Conservation (phyloP, 352 stramenopile genomes). For the Globisporangium camurandrum region DNA sequence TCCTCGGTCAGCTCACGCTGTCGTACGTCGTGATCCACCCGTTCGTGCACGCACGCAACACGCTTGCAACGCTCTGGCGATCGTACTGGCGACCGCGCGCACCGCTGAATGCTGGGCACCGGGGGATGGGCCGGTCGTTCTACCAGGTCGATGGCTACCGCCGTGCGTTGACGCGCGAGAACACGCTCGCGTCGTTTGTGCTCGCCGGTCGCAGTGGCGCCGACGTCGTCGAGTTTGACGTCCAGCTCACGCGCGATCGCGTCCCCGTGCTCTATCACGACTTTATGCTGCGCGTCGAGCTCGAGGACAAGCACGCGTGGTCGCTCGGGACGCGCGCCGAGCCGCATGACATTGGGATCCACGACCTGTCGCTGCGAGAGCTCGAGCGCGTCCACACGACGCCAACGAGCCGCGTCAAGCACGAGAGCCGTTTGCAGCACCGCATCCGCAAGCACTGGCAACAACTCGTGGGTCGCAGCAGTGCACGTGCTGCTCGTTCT, state of each 20-base stretch:
- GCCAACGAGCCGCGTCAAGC: slow-evolving; percentile 28
- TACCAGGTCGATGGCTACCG: slow-evolving; percentile 55
- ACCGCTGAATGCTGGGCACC: slow-evolving; percentile 56
- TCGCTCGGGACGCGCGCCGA: slow-evolving; percentile 40
- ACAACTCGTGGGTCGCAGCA: slow-evolving; percentile 28
- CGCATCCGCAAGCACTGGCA: slow-evolving; percentile 66
- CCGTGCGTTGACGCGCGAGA: slow-evolving; percentile 62
- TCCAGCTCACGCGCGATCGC: slow-evolving; percentile 72
- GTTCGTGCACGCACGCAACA: slow-evolving; percentile 51
- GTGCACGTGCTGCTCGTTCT: background rate
- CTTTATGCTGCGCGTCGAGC: slow-evolving; percentile 52
- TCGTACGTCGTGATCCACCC: slow-evolving; percentile 46
- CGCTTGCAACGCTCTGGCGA: slow-evolving; percentile 44
- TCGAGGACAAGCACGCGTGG: slow-evolving; percentile 48
- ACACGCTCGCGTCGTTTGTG: slow-evolving; percentile 69
- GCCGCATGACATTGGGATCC: slow-evolving; percentile 57
- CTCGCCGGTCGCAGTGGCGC: slow-evolving; percentile 55
- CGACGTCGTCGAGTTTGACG: slow-evolving; percentile 82
- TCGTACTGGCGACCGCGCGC: slow-evolving; percentile 56
- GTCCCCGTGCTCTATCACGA: slow-evolving; percentile 79
- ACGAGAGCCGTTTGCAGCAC: slow-evolving; percentile 25
- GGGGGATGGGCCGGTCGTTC: slow-evolving; percentile 71
- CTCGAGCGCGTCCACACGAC: slow-evolving; percentile 39
- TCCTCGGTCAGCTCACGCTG: slow-evolving; percentile 44
- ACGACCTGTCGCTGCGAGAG: slow-evolving; percentile 58